Base-by-base conservation (phyloP, 2,329 filamentous ascomycete genomes). In the Clarireedia monteithiana region DNA sequence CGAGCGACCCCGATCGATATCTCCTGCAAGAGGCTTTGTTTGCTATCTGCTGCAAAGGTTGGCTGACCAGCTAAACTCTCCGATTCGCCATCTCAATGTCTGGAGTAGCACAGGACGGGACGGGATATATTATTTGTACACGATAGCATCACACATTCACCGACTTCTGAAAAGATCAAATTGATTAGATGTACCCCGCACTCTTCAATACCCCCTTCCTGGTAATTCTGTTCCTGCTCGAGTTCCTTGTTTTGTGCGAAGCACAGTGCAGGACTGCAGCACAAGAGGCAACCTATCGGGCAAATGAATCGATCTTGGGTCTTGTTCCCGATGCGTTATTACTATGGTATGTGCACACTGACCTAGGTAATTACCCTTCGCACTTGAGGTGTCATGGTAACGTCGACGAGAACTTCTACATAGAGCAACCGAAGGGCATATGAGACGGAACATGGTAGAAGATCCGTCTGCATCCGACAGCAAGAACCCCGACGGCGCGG, bases 131-230 rank as follows among this genome's bases (percentile, higher is more conserved):
- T 15, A 15, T 15, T 47, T 47, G 44, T 47, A 30, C 44, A 47
- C 26, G 44, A 49, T 4, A 26, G 39, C 20, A 50, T 50, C 17
- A 55, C 36, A 12, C 47, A 27, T 55, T 55, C 53, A 55, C 53
- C 53, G 53, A 50, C 46, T 55, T 50, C 34, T 26, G 15, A 38
- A 5, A 55, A 50, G 12, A 15, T 27, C 4, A 26, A 9, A n/a
- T 12, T 23, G 49, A 47, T 38, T 15, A 47, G 46, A 39, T 50
- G 24, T 55, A 55, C 53, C 53, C 53, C 53, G 53, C 53, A 55
- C 34, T 50, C 53, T 50, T 44, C 40, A 50, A 40, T 55, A 38
- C 20, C 44, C 44, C 24, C 45, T 54, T 55, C 45, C 36, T 46
- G 46, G 50, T 44, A 45, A 40, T 50, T 45, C 53, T 34, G 12